Evolutionary conservation across 257 asterid genomes (phyloP).

Genomic region (Salvia rosmarinus): DNA sequence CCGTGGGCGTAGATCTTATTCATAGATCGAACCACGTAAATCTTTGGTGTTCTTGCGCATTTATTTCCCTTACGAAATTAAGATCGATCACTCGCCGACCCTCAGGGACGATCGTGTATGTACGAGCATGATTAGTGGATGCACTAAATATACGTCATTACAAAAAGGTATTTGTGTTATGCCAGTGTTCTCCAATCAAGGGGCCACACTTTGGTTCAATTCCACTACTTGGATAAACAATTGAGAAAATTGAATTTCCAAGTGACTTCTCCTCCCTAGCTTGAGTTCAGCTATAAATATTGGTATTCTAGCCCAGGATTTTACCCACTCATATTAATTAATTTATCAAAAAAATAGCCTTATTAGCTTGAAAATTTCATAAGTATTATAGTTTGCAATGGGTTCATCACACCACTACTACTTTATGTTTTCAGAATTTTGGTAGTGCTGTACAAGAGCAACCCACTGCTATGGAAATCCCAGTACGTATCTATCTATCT

Average conservation of each 20-base stretch:
- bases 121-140: too few species aligned
- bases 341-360: background rate
- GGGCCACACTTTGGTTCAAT: background rate
- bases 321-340: background rate
- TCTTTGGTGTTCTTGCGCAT: too few species aligned
- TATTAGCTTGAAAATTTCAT: background rate
- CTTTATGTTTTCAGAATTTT: conserved; percentile 12
- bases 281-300: conserved; percentile 36
- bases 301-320: conserved; percentile 19
- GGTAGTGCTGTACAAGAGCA: conserved; percentile 56
- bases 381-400: conserved; percentile 8
- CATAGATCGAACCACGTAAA: too few species aligned
- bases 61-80: too few species aligned
- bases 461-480: conserved; percentile 74
- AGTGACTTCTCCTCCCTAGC: conserved; percentile 19
- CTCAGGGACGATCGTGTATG: too few species aligned
- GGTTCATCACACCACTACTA: conserved; percentile 23
- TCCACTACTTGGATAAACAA: background rate
- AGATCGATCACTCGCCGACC: too few species aligned
- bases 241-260: background rate
- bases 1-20: too few species aligned
- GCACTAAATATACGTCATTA: conserved; percentile 10
- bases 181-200: conserved; percentile 10
- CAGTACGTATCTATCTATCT: conserved; percentile 47
- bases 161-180: background rate